Percentiles rank a stretch among this genome's conserved stretches.
These are phyloP conservation scores for Solanum boliviense DNA, from an alignment of 257 asterid species.

Conservation along the genomic window DNA sequence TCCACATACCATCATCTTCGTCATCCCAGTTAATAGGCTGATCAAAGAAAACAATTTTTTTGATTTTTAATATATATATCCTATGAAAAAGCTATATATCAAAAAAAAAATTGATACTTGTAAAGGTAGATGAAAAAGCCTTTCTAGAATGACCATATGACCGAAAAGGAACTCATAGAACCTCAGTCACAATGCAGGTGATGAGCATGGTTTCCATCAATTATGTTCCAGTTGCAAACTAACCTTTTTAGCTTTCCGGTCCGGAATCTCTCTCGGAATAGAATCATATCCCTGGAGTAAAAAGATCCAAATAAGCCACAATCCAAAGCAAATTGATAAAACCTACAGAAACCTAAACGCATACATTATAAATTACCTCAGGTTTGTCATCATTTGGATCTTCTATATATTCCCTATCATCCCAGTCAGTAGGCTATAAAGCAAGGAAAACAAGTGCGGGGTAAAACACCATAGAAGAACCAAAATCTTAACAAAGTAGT, in stretches of 20 bases:
- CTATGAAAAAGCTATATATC: background rate
- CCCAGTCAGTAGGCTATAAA: slow-evolving; percentile 20
- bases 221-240: background rate
- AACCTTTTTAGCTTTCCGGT: slow-evolving; percentile 17
- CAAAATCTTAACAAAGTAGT: background rate
- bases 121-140: background rate
- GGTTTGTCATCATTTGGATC: slow-evolving; percentile 13
- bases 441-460: background rate
- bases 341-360: background rate
- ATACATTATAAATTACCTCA: background rate
- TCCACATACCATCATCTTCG: slow-evolving; percentile 19
- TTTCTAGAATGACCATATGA: background rate
- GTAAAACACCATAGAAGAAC: background rate
- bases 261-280: slow-evolving; percentile 8
- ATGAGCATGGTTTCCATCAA: background rate
- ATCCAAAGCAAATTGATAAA: background rate
- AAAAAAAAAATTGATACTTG: background rate
- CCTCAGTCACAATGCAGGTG: background rate
- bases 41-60: background rate
- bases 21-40: slow-evolving; percentile 23
- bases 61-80: no score
- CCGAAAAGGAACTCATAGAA: background rate
- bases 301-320: background rate
- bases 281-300: slow-evolving; percentile 13
- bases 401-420: slow-evolving; percentile 13